A percentile compares a stretch with the other conserved stretches of the same genome.
phyloP scores from a whole-genome alignment of 257 asterid species.

The Plantago elongata region DNA sequence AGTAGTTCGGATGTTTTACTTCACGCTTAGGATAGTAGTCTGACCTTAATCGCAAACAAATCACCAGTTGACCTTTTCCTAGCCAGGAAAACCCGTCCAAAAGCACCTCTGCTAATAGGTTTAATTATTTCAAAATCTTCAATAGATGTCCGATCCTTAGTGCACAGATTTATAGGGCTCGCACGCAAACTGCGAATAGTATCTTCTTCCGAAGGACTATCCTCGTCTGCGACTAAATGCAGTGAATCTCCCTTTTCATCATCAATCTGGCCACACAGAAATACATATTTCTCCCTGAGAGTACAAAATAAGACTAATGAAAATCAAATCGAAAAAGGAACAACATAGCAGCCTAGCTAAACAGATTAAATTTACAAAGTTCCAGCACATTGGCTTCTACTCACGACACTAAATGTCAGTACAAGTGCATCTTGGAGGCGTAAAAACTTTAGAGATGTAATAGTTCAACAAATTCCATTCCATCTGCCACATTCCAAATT shows the following conservation, averaged over 20 bases:
- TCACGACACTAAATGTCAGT: no score
- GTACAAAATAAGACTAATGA: slow-evolving; percentile 24
- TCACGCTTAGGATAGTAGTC: slow-evolving; percentile 14
- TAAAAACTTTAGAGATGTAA: background rate
- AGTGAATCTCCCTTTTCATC: slow-evolving; percentile 61
- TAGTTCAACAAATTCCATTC: slow-evolving; percentile 15
- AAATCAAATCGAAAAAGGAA: slow-evolving; percentile 18
- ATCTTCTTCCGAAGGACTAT: slow-evolving; percentile 75
- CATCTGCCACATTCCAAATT: slow-evolving; percentile 1
- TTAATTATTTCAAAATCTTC: slow-evolving; percentile 97
- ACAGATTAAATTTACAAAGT: slow-evolving; percentile 16
- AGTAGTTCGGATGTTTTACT: slow-evolving; percentile 13
- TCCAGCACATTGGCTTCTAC: background rate
- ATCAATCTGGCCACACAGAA: slow-evolving; percentile 82
- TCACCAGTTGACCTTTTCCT: slow-evolving; percentile 97
- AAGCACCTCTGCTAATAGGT: slow-evolving; percentile 99
- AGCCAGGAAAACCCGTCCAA: slow-evolving; percentile 92
- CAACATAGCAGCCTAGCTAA: background rate
- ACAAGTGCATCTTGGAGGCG: slow-evolving; percentile 7
- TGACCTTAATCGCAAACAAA: slow-evolving; percentile 94
- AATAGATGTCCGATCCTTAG: slow-evolving; percentile 89
- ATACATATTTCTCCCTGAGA: slow-evolving; percentile 90
- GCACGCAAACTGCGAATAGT: slow-evolving; percentile 79
- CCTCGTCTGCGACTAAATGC: slow-evolving; percentile 52
- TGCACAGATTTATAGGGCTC: slow-evolving; percentile 78